Base-by-base conservation (phyloP, 1,139 yeast species). In the Taiozyma sp. region DNA sequence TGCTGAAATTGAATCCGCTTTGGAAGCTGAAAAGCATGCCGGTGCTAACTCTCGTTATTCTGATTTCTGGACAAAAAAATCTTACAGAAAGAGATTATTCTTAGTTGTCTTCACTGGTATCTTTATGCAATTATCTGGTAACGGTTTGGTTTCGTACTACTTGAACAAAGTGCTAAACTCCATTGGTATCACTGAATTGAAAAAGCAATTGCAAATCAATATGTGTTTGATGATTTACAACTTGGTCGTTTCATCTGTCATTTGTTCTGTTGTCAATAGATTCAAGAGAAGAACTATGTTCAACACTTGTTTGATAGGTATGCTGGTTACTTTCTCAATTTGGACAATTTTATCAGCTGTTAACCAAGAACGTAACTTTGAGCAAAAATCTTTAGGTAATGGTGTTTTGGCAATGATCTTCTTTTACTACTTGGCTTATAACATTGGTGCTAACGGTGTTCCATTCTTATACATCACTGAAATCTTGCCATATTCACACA, bases 141-240 rank as follows among this genome's bases (percentile, higher is more conserved):
- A 76, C 54, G 80, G 79, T 49, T 68, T 78, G 51, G 78, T 77
- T n/a, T 73, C 79, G 2, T 77, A 76, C 65, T 78, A 78, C 61
- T 66, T 78, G 55, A 72, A 70, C 49, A 70, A 70, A 54, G 80
- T 78, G 19, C 70, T 78, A 58, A 65, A 69, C 50, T 71, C 79
- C 12, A 75, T 77, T 61, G 81, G 81, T 50, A 74, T 75, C 54
- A 76, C 77, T 42, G 68, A 65, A 8, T 62, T 70, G 13, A 61
- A 64, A 9, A 62, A 62, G 53, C 79, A 78, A 63, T 69, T 77
- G 51, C 60, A 72, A 53, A 74, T 77, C 52, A 78, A 77, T 57
- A 79, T 58, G 16, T 54, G 51, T 44, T 32, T 56, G 42, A 50
- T 51, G 53, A 46, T 53, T 38, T 49, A 50, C 48, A 63, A 69